phyloP scores from a whole-genome alignment of 257 asterid species.

The Anisodus acutangulus region DNA sequence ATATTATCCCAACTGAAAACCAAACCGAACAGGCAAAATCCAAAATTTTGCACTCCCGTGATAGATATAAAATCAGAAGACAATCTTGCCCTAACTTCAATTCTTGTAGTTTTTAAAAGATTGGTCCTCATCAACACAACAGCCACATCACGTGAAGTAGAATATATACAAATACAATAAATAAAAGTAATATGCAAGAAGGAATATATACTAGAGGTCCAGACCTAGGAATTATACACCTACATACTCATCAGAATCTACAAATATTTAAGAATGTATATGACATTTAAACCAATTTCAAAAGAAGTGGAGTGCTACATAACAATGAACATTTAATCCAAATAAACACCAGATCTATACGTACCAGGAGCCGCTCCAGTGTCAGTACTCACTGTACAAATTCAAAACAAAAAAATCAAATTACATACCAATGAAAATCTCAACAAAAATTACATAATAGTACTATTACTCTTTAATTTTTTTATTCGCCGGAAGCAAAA shows the following conservation, averaged over 20 bases:
- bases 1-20: no score
- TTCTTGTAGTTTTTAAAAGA: no score
- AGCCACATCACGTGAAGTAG: not conserved
- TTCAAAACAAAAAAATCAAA: not conserved
- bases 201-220: not conserved
- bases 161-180: no score
- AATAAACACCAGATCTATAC: conserved; percentile 33
- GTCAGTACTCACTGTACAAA: conserved; percentile 53
- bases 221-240: not conserved
- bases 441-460: no score
- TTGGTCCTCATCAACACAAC: no score
- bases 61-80: no score
- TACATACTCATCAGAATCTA: not conserved
- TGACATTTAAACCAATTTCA: not conserved
- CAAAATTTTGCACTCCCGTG: no score
- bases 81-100: no score
- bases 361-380: conserved; percentile 72
- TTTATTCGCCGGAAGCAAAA: no score
- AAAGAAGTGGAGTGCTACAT: not conserved
- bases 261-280: not conserved
- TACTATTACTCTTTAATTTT: not conserved
- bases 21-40: no score
- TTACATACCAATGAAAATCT: no score
- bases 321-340: not conserved
- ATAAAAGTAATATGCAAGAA: no score